Base-by-base conservation (phyloP, 768 basidiomycete genomes). In the Termitomyces sp. region DNA sequence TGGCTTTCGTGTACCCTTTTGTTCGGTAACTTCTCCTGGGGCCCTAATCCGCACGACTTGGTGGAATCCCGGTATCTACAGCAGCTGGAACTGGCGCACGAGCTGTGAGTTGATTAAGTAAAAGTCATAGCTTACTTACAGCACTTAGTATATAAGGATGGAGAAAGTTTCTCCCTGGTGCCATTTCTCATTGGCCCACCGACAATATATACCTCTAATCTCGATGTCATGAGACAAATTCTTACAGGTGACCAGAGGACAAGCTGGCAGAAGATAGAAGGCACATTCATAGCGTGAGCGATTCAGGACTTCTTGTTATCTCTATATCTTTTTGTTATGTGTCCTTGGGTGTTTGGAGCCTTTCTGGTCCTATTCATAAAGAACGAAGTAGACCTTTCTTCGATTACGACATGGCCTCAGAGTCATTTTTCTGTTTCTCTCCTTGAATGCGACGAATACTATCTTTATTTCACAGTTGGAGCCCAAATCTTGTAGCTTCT, bases 201-300 rank as follows among this genome's bases (percentile, higher is more conserved):
- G 1, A 63, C 65, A 1, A 62, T 81, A 20, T 78, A 75, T 60
- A 78, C 78, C 0, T 71, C 76, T 18, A 81, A 78, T 61, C 58
- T 82, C n/a, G 78, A 81, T 30, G 74, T 81, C 5, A 73, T 71
- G 24, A 72, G 76, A 7, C 81, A 81, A 66, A 67, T 80, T 16
- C 65, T 69, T 2, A 64, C 65, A 2, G 78, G 78, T 1, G 73
- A 72, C 2, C 68, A 70, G 18, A 76, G 71, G 42, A 68, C 71
- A 0, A 70, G 62, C 46, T 80, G 75, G 50, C 55, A 71, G 37
- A 81, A 80, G 59, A 72, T 76, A 1, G 63, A 67, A 49, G 33
- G 39, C 15, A n/a, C 54, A 30, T 5, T 51, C 3, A 24, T 55
- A 20, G 54, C 33, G 55, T 56, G 64, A 50, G 24, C 57, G 12